These are phyloP conservation scores for Margaritispora aquatica DNA, from an alignment of 495 filamentous ascomycete species.

Conservation along the genomic window DNA sequence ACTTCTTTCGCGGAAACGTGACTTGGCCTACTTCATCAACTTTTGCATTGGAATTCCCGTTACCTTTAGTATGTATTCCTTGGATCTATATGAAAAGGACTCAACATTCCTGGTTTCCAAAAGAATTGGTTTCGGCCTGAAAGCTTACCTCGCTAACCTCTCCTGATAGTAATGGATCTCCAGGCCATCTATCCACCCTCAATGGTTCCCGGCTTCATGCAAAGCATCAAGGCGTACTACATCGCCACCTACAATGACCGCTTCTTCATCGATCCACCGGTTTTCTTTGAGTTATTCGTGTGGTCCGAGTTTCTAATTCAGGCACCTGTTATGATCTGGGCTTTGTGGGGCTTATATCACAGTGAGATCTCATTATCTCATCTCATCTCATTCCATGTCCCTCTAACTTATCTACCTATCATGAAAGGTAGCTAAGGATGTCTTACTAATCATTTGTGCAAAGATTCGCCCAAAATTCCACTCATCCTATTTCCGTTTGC, in stretches of 20 bases:
- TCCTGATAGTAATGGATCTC: slow-evolving; percentile 53
- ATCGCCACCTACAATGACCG: slow-evolving; percentile 66
- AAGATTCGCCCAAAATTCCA: slow-evolving; percentile 53
- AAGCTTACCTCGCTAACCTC: neutral
- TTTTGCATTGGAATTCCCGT: slow-evolving; percentile 63
- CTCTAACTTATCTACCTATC: no score
- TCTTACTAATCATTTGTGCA: neutral
- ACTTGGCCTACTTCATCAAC: slow-evolving; percentile 61
- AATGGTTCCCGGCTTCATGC: slow-evolving; percentile 44
- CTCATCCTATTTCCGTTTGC: slow-evolving; percentile 66
- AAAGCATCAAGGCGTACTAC: slow-evolving; percentile 53
- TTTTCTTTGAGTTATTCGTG: slow-evolving; percentile 66
- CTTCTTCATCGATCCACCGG: slow-evolving; percentile 59
- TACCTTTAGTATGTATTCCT: slow-evolving; percentile 50
- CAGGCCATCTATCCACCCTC: slow-evolving; percentile 56
- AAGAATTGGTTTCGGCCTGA: no score
- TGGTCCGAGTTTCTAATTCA: slow-evolving; percentile 66
- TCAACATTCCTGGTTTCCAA: neutral
- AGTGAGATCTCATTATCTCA: slow-evolving; percentile 38
- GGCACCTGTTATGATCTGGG: slow-evolving; percentile 63
- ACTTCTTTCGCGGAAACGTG: slow-evolving; percentile 25
- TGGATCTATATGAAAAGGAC: neutral
- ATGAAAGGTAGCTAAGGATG: no score
- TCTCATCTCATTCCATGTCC: no score
- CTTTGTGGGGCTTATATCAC: slow-evolving; percentile 41